These are phyloP conservation scores for Heritiera fomes DNA, from an alignment of 345 rosid species.

Conservation along the genomic window DNA sequence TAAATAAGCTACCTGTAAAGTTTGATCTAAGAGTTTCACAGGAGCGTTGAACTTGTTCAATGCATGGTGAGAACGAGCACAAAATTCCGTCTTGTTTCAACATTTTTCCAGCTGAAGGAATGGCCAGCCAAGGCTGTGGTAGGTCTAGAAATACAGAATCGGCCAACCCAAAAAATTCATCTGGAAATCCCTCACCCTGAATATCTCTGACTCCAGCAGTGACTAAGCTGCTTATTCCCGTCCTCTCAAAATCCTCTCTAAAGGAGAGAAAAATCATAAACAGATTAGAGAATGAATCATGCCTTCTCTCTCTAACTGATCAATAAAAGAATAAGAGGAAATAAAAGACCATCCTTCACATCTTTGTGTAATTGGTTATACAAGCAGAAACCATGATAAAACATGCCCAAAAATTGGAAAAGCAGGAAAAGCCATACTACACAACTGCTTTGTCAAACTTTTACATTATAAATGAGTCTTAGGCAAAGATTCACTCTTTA, in stretches of 20 bases:
- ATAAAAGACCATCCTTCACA: background rate
- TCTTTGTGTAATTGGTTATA: background rate
- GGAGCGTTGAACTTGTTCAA: constrained; percentile 90
- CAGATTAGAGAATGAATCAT: background rate
- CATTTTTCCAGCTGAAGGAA: constrained; percentile 79
- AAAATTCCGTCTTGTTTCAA: constrained; percentile 75
- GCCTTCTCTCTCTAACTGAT: background rate
- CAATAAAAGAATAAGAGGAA: background rate
- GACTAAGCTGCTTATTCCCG: constrained; percentile 66
- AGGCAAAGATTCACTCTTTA: background rate
- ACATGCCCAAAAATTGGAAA: background rate
- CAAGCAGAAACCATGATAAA: constrained; percentile 4
- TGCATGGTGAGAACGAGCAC: constrained; percentile 96
- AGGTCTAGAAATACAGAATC: constrained; percentile 82
- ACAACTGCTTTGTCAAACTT: background rate
- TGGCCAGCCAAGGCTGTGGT: constrained; percentile 86
- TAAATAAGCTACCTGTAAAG: constrained; percentile 57
- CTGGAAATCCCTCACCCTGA: constrained; percentile 90
- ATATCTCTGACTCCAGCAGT: constrained; percentile 88
- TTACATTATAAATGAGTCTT: background rate
- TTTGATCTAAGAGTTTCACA: constrained; percentile 71
- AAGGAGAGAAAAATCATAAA: background rate
- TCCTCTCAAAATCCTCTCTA: constrained; percentile 86
- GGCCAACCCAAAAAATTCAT: constrained; percentile 56
- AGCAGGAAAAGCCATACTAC: background rate